These are phyloP conservation scores for Curvularia hawaiiensis DNA, from an alignment of 2,329 filamentous ascomycete genomes.

Conservation along the genomic window DNA sequence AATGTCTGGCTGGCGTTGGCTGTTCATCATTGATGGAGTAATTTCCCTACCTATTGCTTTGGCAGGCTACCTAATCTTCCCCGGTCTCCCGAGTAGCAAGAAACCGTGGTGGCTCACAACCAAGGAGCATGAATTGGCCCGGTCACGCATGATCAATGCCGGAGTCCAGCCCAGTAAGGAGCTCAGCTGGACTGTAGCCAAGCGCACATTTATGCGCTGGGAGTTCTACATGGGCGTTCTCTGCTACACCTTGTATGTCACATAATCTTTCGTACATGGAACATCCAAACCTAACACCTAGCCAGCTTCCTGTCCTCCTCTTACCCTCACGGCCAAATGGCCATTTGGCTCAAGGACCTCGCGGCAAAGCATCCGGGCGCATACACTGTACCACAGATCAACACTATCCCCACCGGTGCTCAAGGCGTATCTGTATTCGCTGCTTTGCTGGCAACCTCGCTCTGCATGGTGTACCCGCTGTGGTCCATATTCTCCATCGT, in stretches of 20 bases:
- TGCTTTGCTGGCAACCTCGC: constrained; percentile 57
- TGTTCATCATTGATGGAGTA: constrained; percentile 64
- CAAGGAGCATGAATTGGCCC: constrained; percentile 39
- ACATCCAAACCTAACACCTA: not conserved
- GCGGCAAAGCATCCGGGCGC: constrained; percentile 38
- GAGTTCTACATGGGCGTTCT: constrained; percentile 58
- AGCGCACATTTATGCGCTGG: constrained; percentile 55
- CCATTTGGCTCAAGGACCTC: constrained; percentile 58
- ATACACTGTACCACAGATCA: constrained; percentile 56
- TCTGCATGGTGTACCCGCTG: constrained; percentile 57
- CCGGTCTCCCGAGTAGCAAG: constrained; percentile 57
- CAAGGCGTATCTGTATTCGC: constrained; percentile 56
- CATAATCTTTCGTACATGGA: not conserved
- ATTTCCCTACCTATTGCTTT: constrained; percentile 63
- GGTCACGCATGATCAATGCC: constrained; percentile 35
- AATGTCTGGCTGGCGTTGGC: constrained; percentile 57
- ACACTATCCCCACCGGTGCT: constrained; percentile 56
- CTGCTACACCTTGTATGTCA: constrained; percentile 54
- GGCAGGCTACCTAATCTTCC: constrained; percentile 60
- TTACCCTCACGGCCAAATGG: constrained; percentile 58
- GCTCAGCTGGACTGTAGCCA: constrained; percentile 52
- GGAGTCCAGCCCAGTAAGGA: constrained; percentile 49
- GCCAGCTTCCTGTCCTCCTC: constrained; percentile 40
- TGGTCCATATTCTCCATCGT: constrained; percentile 56
- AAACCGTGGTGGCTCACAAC: constrained; percentile 56